These are phyloP conservation scores for Oropetium thomaeum DNA, from an alignment of 176 grass and related monocot genomes.

Conservation along the genomic window DNA sequence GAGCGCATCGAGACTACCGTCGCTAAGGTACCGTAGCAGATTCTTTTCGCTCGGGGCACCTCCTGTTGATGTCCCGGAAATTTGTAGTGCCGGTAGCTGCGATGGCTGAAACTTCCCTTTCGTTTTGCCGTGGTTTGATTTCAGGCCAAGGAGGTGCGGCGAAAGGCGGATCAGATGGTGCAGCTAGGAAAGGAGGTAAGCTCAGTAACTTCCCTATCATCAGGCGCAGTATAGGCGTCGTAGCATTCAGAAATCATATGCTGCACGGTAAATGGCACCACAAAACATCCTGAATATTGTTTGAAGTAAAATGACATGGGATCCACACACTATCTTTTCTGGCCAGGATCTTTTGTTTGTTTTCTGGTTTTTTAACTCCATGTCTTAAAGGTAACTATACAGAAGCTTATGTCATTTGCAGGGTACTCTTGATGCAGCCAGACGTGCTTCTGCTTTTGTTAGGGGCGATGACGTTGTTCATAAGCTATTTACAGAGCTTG, in stretches of 20 bases:
- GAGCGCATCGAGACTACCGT: conserved; percentile 93
- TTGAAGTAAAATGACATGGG: neutral
- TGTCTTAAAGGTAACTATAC: neutral
- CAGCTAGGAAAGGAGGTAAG: conserved; percentile 88
- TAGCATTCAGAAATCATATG: neutral
- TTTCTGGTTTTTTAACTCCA: neutral
- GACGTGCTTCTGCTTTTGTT: conserved; percentile 75
- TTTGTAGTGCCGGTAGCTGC: neutral
- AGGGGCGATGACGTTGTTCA: conserved; percentile 92
- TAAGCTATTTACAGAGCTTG: conserved; percentile 92
- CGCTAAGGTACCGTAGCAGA: conserved; percentile 53
- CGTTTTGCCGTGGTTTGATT: neutral
- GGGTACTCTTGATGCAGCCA: conserved; percentile 72
- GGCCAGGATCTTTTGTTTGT: neutral
- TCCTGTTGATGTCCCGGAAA: neutral
- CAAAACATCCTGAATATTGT: neutral
- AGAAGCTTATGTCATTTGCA: conserved; percentile 22
- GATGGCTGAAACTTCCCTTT: neutral
- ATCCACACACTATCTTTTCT: neutral
- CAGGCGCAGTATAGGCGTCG: neutral
- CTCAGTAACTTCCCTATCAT: too few relatives aligned
- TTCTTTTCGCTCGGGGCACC: neutral
- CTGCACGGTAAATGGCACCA: neutral
- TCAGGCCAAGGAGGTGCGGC: conserved; percentile 91
- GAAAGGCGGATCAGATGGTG: conserved; percentile 94